Percentiles rank a stretch among this genome's conserved stretches.
Conservation (phyloP, 164 flowering plant species). For the Dillenia suffruticosa region DNA sequence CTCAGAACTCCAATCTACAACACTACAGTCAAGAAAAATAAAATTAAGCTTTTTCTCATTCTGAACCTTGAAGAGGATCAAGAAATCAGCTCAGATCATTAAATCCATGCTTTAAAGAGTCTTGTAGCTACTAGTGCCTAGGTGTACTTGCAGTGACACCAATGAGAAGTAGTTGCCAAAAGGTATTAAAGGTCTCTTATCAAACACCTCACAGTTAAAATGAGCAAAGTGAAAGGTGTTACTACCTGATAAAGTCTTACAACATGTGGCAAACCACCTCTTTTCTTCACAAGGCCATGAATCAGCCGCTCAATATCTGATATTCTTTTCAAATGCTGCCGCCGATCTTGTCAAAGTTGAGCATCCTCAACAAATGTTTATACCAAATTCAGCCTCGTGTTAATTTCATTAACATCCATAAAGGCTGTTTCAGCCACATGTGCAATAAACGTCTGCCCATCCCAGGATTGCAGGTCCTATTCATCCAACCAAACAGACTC, state of each 20-base stretch:
- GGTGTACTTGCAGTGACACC: too few relatives aligned
- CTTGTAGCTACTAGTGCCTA: too few relatives aligned
- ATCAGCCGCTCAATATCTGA: slow-evolving; percentile 77
- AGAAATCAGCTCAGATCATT: too few relatives aligned
- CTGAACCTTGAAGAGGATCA: too few relatives aligned
- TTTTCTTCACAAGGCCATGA: slow-evolving; percentile 63
- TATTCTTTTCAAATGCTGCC: slow-evolving; percentile 91
- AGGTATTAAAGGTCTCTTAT: too few relatives aligned
- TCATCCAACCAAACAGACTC: slow-evolving; percentile 93
- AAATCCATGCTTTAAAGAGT: too few relatives aligned
- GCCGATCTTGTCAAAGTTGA: slow-evolving; percentile 77
- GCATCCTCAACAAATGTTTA: slow-evolving; percentile 94
- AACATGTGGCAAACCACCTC: slow-evolving; percentile 75
- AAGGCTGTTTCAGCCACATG: slow-evolving; percentile 97
- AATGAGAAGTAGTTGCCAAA: too few relatives aligned
- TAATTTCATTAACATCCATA: slow-evolving; percentile 80
- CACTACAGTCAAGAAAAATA: too few relatives aligned
- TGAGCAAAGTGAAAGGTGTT: too few relatives aligned
- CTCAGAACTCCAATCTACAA: too few relatives aligned
- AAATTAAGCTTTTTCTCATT: too few relatives aligned
- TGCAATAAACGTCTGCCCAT: slow-evolving; percentile 91
- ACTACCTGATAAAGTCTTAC: slow-evolving; percentile 93
- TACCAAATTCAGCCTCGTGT: slow-evolving; percentile 75
- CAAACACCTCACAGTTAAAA: too few relatives aligned
- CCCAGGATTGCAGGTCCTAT: slow-evolving; percentile 97